Evolutionary conservation across 345 rosid genomes (phyloP), one percentile per base, ranked within the genome.

Genomic region (Lepidium didymum): DNA sequence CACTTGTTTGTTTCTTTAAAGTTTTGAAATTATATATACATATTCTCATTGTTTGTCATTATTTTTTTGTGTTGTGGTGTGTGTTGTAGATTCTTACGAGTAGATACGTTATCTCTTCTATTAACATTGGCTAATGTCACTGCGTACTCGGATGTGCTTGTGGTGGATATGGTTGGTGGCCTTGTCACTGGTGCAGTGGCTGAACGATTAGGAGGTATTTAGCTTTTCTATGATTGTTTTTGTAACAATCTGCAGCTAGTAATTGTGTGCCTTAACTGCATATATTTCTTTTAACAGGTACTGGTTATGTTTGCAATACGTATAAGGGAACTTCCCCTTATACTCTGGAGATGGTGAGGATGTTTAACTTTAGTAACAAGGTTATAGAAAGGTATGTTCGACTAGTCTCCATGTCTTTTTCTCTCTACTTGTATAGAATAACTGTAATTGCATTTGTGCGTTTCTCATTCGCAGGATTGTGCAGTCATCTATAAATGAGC

Each of bases 181-280:
- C 92, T 94, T 68, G 70, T 94, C 68, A 85, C 96, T 69, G 97
- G 97, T 75, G 97, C 96, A 38, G 92, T 94, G 63, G 96, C 97
- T 52, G 97, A 91, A 72, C 84, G 96, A 42, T 76, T 88, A 78
- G 97, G 97, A 79, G 97, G 97, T 91, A 64, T 43, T 64, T 2
- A 56, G 45, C 15, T 67, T n/a, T 55, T 34, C 6, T 42, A 33
- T 14, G 33, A 29, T 38, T 69, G 18, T 59, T 37, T 59, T 3
- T 59, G 52, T 29, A 37, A 70, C 53, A 29, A 41, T 67, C 34
- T 19, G 31, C n/a, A 13, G 8, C 41, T 31, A 35, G 42, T 29
- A 38, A 27, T 42, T 41, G 10, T 33, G 44, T 13, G 53, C 33
- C 25, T 56, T 16, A n/a, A 21, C 9, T 34, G 37, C 36, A 19